Base-by-base conservation (phyloP, 352 stramenopile species). In the Pilasporangium apinafurcum region DNA sequence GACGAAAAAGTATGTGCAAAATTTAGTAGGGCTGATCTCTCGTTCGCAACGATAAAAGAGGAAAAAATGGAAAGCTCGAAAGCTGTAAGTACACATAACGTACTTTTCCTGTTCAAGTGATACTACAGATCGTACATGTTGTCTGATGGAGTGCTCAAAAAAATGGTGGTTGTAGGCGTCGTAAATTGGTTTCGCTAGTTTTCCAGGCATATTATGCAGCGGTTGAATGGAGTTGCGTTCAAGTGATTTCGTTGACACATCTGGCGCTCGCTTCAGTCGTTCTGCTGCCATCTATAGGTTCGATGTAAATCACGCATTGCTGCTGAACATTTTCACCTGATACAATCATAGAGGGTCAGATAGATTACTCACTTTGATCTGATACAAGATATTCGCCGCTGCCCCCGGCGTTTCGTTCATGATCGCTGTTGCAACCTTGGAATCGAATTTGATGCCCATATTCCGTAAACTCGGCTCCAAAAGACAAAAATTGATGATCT, bases 401-500 rank as follows among this genome's bases (percentile, higher is more conserved):
- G 59, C 64, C 17, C 78, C 77, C 9, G 62, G 53, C 24, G 64
- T 63, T 36, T 76, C 65, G 50, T 87, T 90, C 83, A 95, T 95
- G 59, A 96, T 86, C 32, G 64, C 57, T 3, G 62, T 65, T 7
- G 86, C 86, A 9, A 70, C 56, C 30, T 73, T 76, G n/a, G 79
- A 66, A 44, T 95, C 79, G 44, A 96, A 91, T 4, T 61, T 57
- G 35, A 96, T 55, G 46, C 70, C 66, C 35, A 95, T 65, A 22
- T 74, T 75, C 17, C 71, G 72, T 22, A 96, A 51, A 26, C 63
- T 72, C 4, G 82, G 81, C 60, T 95, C 79, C 13, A 96, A 48
- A 18, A 95, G 59, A 16, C 81, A 93, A 53, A 95, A 96, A 58
- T 95, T 95, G 61, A 89, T 40, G 56, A 92, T 85, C 57, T 92